A percentile compares a stretch with the other conserved stretches of the same genome.
phyloP scores from a whole-genome alignment of 768 basidiomycete genomes.

The Amanita muscaria region DNA sequence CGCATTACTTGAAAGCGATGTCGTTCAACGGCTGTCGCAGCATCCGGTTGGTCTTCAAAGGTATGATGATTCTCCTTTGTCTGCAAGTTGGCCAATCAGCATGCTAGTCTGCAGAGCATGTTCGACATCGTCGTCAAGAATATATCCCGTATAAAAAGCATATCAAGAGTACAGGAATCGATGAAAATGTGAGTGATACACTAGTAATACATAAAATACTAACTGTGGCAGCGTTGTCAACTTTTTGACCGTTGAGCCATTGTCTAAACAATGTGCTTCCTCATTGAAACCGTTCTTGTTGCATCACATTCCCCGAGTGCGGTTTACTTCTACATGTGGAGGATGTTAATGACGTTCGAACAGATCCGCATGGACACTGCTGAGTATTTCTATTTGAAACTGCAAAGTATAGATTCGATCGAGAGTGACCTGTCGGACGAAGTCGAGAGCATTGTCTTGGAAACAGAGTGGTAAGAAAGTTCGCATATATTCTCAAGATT shows the following conservation, averaged over 20 bases:
- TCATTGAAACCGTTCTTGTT: constrained; percentile 54
- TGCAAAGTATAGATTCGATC: constrained; percentile 63
- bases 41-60: constrained; percentile 38
- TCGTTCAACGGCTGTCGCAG: constrained; percentile 39
- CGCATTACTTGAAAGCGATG: constrained; percentile 62
- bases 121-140: constrained; percentile 52
- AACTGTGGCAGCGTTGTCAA: constrained; percentile 47
- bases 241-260: constrained; percentile 42
- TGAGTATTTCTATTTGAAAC: constrained; percentile 70
- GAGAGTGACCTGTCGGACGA: constrained; percentile 45
- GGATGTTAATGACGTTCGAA: neutral
- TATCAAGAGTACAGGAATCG: constrained; percentile 71
- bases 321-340: neutral
- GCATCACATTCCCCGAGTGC: constrained; percentile 77
- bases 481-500: too few species aligned
- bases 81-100: constrained; percentile 31
- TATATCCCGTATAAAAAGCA: constrained; percentile 64
- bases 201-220: neutral
- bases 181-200: constrained; percentile 64
- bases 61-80: constrained; percentile 37
- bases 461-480: constrained; percentile 68
- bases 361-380: constrained; percentile 77
- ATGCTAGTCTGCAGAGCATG: constrained; percentile 42
- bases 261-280: constrained; percentile 36
- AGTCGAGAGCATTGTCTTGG: constrained; percentile 60